A percentile compares a stretch with the other conserved stretches of the same genome.
Conservation (phyloP, 164 flowering plant genomes). For the Paratinospora sagittata region DNA sequence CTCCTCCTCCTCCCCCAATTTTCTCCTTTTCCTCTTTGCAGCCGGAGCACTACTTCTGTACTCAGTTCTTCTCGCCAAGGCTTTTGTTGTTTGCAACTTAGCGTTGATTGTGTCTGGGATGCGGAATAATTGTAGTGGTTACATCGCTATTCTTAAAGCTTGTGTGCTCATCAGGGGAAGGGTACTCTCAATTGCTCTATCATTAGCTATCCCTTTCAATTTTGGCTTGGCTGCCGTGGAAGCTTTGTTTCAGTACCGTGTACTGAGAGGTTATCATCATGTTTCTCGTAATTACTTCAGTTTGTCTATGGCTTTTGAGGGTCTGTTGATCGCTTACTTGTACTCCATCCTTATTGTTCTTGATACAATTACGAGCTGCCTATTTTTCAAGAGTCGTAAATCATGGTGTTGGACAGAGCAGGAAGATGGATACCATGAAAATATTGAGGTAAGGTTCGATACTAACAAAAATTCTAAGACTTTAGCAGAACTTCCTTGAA, state of each 20-base stretch:
- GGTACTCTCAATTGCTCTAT: conserved; percentile 31
- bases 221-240: conserved; percentile 41
- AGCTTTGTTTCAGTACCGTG: conserved; percentile 48
- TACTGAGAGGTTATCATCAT: conserved; percentile 23
- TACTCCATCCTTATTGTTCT: conserved; percentile 44
- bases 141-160: conserved; percentile 34
- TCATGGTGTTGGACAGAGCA: conserved; percentile 7
- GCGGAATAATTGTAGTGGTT: conserved; percentile 25
- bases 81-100: conserved; percentile 33
- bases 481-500: conserved; percentile 9
- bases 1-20: neutral
- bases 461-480: conserved; percentile 1
- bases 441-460: neutral
- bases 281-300: conserved; percentile 1
- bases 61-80: conserved; percentile 26
- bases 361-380: conserved; percentile 40
- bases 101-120: conserved; percentile 38
- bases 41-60: conserved; percentile 23
- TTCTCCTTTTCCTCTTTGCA: conserved; percentile 9
- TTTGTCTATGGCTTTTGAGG: conserved; percentile 35
- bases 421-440: conserved; percentile 9
- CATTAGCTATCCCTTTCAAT: conserved; percentile 36
- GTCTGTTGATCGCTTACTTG: conserved; percentile 42
- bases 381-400: conserved; percentile 36
- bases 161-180: conserved; percentile 37